Conservation (phyloP, 192 early-diverging fungal species). For the Gamsiella multidivaricata region DNA sequence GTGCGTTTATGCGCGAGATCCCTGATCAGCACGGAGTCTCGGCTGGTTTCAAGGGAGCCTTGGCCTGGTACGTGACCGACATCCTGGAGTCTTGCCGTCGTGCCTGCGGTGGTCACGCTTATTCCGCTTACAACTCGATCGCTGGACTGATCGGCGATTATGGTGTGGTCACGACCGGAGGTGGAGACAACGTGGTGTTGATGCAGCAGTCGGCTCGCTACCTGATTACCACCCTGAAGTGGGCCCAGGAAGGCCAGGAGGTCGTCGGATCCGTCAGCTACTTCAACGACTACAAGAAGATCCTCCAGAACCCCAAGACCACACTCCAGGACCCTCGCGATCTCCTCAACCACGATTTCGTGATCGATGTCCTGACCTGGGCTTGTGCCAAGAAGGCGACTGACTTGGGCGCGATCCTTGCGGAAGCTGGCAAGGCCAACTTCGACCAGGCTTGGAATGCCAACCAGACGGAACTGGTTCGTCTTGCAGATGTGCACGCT, state of each 20-base stretch:
- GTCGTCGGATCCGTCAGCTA: conserved; percentile 54
- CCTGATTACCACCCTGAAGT: conserved; percentile 47
- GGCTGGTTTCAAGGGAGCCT: conserved; percentile 63
- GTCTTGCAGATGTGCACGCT: conserved; percentile 52
- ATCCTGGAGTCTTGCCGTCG: conserved; percentile 63
- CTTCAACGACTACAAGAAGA: conserved; percentile 53
- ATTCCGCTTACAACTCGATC: conserved; percentile 74
- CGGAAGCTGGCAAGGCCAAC: conserved; percentile 27
- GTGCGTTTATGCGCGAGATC: conserved; percentile 57
- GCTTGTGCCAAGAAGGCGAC: conserved; percentile 52
- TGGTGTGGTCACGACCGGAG: conserved; percentile 72
- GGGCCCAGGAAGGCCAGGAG: conserved; percentile 43
- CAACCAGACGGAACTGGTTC: conserved; percentile 49
- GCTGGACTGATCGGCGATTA: conserved; percentile 67
- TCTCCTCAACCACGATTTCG: conserved; percentile 49
- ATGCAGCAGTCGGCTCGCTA: conserved; percentile 64
- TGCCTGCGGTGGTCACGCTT: conserved; percentile 73
- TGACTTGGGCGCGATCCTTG: conserved; percentile 16
- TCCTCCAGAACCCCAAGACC: conserved; percentile 35
- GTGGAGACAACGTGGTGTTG: conserved; percentile 56
- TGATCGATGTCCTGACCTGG: conserved; percentile 56
- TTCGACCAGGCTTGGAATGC: conserved; percentile 47
- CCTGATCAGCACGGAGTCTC: conserved; percentile 69
- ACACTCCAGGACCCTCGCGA: conserved; percentile 52
- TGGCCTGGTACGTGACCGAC: conserved; percentile 64